Conservation (phyloP, 345 rosid species). For the Combretum micranthum region DNA sequence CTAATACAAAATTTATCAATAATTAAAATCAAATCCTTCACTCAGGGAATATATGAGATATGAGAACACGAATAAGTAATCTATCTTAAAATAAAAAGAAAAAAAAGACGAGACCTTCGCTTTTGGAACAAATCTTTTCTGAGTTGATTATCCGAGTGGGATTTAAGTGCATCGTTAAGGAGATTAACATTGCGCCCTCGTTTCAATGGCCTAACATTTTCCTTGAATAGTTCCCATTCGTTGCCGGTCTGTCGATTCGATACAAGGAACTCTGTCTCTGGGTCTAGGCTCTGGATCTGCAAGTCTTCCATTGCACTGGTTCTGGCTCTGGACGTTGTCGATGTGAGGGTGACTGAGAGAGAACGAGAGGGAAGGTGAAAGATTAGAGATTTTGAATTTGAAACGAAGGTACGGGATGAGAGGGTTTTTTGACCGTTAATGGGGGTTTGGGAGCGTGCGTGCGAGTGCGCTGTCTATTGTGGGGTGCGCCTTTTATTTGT, state of each 20-base stretch:
- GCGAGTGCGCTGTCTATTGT: too few species aligned
- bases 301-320: constrained; percentile 25
- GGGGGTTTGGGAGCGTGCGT: too few species aligned
- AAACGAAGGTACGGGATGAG: too few species aligned
- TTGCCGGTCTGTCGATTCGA: constrained; percentile 58
- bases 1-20: too few species aligned
- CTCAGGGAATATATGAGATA: too few species aligned
- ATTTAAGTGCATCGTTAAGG: constrained; percentile 67
- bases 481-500: too few species aligned
- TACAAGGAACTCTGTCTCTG: constrained; percentile 68
- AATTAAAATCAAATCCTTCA: too few species aligned
- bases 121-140: constrained; percentile 49
- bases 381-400: too few species aligned
- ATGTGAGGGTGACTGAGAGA: too few species aligned
- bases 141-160: constrained; percentile 41
- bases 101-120: constrained; percentile 41
- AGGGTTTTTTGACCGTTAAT: too few species aligned
- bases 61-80: background rate
- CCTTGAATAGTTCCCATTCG: constrained; percentile 94
- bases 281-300: constrained; percentile 37
- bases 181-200: constrained; percentile 71
- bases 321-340: too few species aligned
- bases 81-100: background rate
- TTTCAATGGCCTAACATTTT: constrained; percentile 79
- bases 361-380: too few species aligned